Evolutionary conservation across 805 yeast species (phyloP).

Genomic region (Wickerhamomyces xylosicus): DNA sequence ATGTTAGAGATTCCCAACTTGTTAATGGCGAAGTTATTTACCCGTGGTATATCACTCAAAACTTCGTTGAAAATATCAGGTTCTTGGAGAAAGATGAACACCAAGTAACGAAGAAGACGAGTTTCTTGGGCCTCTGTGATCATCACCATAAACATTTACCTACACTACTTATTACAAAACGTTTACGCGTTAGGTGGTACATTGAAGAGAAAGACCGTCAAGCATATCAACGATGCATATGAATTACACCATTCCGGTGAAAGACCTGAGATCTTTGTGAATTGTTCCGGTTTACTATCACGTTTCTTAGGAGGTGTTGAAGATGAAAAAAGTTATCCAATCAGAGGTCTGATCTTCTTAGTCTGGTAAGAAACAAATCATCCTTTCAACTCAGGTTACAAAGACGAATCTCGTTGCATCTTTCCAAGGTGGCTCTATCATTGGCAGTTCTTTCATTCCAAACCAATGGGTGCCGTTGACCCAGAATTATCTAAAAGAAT

Average conservation of each 20-base stretch:
- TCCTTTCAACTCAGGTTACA: conserved; percentile 25
- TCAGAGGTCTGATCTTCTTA: conserved; percentile 51
- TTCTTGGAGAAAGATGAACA: conserved; percentile 23
- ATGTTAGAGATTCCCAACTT: conserved; percentile 8
- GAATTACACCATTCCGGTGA: conserved; percentile 25
- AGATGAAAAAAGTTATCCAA: conserved; percentile 35
- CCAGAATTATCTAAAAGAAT: conserved; percentile 36
- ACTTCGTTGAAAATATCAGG: conserved; percentile 29
- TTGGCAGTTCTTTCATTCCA: conserved; percentile 40
- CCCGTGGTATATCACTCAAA: conserved; percentile 39
- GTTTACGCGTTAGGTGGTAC: conserved; percentile 36
- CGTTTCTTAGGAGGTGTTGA: conserved; percentile 33
- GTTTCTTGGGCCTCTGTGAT: conserved; percentile 39
- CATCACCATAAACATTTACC: conserved; percentile 47
- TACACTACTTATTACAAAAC: conserved; percentile 39
- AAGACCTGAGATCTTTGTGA: conserved; percentile 41
- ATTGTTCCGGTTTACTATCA: conserved; percentile 47
- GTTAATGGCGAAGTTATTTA: conserved; percentile 6
- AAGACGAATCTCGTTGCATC: conserved; percentile 40
- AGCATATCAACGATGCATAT: conserved; percentile 37
- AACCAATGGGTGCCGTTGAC: conserved; percentile 28
- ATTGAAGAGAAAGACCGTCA: conserved; percentile 31
- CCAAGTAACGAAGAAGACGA: conserved; percentile 7
- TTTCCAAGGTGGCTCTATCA: conserved; percentile 64
- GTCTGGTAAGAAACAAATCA: conserved; percentile 17